These are phyloP conservation scores for Anaeromyces robustus DNA, from an alignment of 192 early-diverging fungal genomes.

Conservation along the genomic window DNA sequence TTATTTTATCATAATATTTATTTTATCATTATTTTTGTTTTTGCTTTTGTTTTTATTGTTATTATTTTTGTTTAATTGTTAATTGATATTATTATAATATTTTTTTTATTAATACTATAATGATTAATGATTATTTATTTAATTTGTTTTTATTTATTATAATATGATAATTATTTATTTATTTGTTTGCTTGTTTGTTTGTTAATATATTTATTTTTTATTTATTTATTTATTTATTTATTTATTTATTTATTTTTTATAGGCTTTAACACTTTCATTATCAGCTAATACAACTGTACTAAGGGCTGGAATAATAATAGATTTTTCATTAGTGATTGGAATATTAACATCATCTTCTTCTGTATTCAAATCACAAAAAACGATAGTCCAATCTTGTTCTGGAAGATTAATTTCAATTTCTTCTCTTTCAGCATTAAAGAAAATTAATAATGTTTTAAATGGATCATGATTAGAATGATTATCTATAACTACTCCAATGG, in stretches of 20 bases:
- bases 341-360: not conserved
- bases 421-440: not conserved
- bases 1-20: too few relatives aligned
- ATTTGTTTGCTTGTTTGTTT: too few relatives aligned
- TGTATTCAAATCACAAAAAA: not conserved
- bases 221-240: too few relatives aligned
- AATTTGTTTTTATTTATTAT: too few relatives aligned
- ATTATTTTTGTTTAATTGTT: too few relatives aligned
- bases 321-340: not conserved
- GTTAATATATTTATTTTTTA: not conserved
- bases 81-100: too few relatives aligned
- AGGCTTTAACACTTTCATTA: not conserved
- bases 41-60: too few relatives aligned
- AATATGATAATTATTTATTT: too few relatives aligned
- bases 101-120: too few relatives aligned
- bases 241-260: not conserved
- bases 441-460: not conserved
- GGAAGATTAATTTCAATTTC: not conserved
- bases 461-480: not conserved
- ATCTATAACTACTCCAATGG: not conserved
- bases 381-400: not conserved
- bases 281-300: not conserved
- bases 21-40: too few relatives aligned
- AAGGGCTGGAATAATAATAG: not conserved
- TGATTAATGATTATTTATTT: too few relatives aligned